phyloP scores from a whole-genome alignment of 208 protist genomes.

The Crithidia bombi region DNA sequence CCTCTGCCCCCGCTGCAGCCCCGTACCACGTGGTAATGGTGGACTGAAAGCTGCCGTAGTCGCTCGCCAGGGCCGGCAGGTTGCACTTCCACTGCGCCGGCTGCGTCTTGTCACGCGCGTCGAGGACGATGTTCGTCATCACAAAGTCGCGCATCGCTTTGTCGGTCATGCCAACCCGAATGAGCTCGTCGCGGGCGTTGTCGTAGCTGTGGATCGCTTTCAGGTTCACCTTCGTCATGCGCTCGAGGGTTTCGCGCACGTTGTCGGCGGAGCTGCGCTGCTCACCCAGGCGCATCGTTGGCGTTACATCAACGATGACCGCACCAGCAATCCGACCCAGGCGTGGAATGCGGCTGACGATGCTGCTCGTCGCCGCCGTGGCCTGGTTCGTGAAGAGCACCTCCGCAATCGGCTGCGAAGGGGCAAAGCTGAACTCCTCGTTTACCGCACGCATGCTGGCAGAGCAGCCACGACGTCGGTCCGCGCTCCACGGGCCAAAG shows the following conservation, averaged over 20 bases:
- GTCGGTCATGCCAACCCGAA: constrained; percentile 58
- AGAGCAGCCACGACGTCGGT: constrained; percentile 23
- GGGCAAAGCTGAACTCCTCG: constrained; percentile 51
- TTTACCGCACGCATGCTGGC: constrained; percentile 69
- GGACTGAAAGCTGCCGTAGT: constrained; percentile 55
- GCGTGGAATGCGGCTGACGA: constrained; percentile 19
- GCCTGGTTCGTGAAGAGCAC: constrained; percentile 46
- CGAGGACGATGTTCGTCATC: constrained; percentile 72
- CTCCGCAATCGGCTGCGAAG: constrained; percentile 45
- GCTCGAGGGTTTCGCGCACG: constrained; percentile 46
- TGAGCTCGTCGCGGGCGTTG: constrained; percentile 51
- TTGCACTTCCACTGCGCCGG: constrained; percentile 58
- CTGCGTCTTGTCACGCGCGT: constrained; percentile 17
- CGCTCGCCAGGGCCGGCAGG: constrained; percentile 48
- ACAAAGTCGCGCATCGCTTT: constrained; percentile 80
- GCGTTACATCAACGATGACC: constrained; percentile 83
- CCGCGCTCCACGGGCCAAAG: constrained; percentile 36
- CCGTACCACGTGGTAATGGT: constrained; percentile 61
- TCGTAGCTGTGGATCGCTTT: constrained; percentile 54
- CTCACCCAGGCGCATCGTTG: constrained; percentile 39
- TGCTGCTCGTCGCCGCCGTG: not conserved
- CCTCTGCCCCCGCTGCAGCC: constrained; percentile 6
- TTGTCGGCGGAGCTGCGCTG: constrained; percentile 29
- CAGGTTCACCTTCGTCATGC: constrained; percentile 67
- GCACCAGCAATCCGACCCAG: constrained; percentile 61